Evolutionary conservation across 306 rosid species (phyloP), one percentile per base, ranked within the genome.

Genomic region (Pterocarpus santalinus): DNA sequence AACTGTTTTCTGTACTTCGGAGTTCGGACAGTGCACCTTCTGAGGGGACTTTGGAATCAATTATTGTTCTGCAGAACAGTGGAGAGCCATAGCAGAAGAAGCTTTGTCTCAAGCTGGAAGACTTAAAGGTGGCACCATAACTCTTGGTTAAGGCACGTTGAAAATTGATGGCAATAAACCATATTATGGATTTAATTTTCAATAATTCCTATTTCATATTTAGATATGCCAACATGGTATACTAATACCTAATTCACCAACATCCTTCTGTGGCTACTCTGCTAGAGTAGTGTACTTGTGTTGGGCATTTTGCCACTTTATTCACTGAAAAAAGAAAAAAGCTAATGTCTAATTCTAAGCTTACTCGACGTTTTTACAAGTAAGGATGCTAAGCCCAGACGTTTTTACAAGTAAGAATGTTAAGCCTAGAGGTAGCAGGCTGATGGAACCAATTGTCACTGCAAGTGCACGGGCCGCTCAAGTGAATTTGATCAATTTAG

Each of bases 1-100:
- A 95, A 80, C 87, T 95, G 63, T 93, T 95, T 89, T 95, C 99
- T 34, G 88, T 95, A 68, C 97, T 95, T 76, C 87, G 98, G 79
- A 95, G n/a, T n/a, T n/a, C n/a, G n/a, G n/a, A n/a, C 98, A 0
- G 97, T 95, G 60, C 99, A 89, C 80, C 92, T 95, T 39, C 86
- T 93, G 77, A 91, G 99, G 86, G 99, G 99, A 80, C 94, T 95
- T 47, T 34, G 98, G 98, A 86, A 88, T 95, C 91, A 93, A 95
- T 81, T 92, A 89, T 86, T 95, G 98, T 41, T 93, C 97, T 69
- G 96, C 99, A 0, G 96, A 95, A 88, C 98, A 95, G 76, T 95
- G 99, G 99, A 86, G 91, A 78, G 92, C 99, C 73, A 78, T 95
- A 61, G 99, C 97, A 15, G 96, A 91, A 86, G 99, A 93, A 91